phyloP scores from a whole-genome alignment of 2,329 filamentous ascomycete species.

The Sclerotiophoma versabilis region DNA sequence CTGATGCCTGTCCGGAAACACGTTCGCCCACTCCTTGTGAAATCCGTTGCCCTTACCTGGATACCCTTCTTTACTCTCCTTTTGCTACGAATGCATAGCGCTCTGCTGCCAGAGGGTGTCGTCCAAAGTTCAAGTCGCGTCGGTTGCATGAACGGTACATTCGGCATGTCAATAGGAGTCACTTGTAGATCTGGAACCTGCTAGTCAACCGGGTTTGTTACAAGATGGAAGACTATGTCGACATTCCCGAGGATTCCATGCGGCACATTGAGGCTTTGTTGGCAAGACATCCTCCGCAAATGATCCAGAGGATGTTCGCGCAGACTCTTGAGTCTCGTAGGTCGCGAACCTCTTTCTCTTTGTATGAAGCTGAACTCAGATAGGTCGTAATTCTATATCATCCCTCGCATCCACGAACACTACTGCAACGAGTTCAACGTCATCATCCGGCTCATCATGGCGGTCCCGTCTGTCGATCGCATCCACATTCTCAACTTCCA shows the following conservation, averaged over 20 bases:
- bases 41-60: constrained; percentile 27
- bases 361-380: constrained; percentile 25
- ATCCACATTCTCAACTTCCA: constrained; percentile 43
- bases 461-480: constrained; percentile 44
- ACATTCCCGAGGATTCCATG: constrained; percentile 49
- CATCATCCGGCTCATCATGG: constrained; percentile 42
- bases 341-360: constrained; percentile 15
- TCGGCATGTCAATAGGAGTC: constrained; percentile 31
- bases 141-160: constrained; percentile 12
- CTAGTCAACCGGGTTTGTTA: constrained; percentile 22
- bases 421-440: constrained; percentile 36
- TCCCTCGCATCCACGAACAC: constrained; percentile 44
- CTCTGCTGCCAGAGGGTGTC: constrained; percentile 1
- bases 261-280: constrained; percentile 48
- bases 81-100: constrained; percentile 7
- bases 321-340: constrained; percentile 46
- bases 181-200: constrained; percentile 12
- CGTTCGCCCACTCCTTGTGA: constrained; percentile 44
- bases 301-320: constrained; percentile 48
- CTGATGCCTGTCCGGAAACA: constrained; percentile 41
- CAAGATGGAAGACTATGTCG: constrained; percentile 45
- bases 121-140: constrained; percentile 7
- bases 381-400: constrained; percentile 46
- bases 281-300: constrained; percentile 44
- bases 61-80: constrained; percentile 29